Conservation (phyloP, 352 stramenopile species). For the Phytophthora sp. region DNA sequence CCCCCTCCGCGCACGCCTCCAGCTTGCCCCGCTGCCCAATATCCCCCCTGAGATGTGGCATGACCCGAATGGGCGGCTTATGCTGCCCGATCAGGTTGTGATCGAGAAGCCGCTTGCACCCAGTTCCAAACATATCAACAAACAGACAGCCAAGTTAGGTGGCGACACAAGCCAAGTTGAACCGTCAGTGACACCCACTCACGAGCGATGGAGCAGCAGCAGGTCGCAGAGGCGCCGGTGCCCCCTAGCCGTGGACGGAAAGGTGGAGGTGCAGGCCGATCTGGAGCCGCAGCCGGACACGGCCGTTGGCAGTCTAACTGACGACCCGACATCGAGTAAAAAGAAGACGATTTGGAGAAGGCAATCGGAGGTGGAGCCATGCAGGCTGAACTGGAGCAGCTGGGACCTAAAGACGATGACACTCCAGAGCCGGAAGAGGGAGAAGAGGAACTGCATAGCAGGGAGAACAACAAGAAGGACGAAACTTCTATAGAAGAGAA, state of each 20-base stretch:
- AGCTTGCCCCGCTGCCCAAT: no score
- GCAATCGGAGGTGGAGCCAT: no score
- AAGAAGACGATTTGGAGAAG: conserved; percentile 40
- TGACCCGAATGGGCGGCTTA: no score
- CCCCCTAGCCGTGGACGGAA: conserved; percentile 6
- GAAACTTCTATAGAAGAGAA: conserved; percentile 7
- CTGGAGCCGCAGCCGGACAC: conserved; percentile 33
- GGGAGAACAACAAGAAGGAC: conserved; percentile 9
- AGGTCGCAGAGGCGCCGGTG: conserved; percentile 4
- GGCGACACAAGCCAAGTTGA: conserved; percentile 18
- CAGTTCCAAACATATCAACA: no score
- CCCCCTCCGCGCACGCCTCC: no score
- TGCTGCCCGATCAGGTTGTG: no score
- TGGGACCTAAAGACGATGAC: not conserved
- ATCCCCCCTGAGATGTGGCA: no score
- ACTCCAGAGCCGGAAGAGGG: conserved; percentile 7
- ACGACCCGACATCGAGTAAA: conserved; percentile 24
- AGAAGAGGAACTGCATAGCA: conserved; percentile 1
- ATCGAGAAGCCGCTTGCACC: no score
- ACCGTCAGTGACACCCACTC: not conserved
- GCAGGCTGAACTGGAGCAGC: conserved; percentile 18
- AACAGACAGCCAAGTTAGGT: not conserved
- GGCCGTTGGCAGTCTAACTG: not conserved
- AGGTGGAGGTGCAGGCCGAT: conserved; percentile 13
- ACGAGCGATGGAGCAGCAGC: conserved; percentile 13